phyloP scores from a whole-genome alignment of 2,329 filamentous ascomycete genomes.

The Neospermospora avenae region DNA sequence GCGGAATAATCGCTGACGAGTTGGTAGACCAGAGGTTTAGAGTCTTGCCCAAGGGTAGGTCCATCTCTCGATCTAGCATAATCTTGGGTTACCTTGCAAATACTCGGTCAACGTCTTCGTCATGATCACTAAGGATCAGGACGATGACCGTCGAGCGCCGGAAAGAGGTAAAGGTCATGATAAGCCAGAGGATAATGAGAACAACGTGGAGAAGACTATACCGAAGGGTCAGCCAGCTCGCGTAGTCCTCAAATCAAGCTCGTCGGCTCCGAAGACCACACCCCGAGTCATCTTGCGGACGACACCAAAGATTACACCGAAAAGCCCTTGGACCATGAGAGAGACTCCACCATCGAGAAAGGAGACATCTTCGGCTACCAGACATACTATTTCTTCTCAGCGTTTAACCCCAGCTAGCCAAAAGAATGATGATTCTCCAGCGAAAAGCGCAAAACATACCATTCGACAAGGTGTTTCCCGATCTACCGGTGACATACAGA shows the following conservation, averaged over 20 bases:
- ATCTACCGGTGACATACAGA: not conserved
- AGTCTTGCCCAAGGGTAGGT: too few species aligned
- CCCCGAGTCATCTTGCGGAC: not conserved
- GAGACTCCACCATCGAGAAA: not conserved
- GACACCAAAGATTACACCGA: not conserved
- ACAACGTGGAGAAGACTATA: not conserved
- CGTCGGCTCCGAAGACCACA: not conserved
- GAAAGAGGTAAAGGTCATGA: not conserved
- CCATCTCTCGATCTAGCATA: not conserved
- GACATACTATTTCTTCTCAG: not conserved
- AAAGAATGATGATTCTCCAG: not conserved
- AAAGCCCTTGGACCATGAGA: not conserved
- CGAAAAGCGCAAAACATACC: not conserved
- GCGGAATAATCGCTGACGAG: not conserved
- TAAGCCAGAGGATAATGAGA: conserved; percentile 2
- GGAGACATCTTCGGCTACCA: not conserved
- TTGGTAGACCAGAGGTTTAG: not conserved
- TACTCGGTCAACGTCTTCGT: not conserved
- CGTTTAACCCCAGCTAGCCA: not conserved
- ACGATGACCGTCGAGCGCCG: not conserved
- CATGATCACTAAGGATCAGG: not conserved
- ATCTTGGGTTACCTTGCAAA: not conserved
- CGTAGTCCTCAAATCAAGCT: not conserved
- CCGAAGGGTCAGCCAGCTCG: conserved; percentile 2
- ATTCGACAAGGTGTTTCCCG: not conserved